Conservation (phyloP, 1,284 basidiomycete genomes). For the Cryptococcus sp. region DNA sequence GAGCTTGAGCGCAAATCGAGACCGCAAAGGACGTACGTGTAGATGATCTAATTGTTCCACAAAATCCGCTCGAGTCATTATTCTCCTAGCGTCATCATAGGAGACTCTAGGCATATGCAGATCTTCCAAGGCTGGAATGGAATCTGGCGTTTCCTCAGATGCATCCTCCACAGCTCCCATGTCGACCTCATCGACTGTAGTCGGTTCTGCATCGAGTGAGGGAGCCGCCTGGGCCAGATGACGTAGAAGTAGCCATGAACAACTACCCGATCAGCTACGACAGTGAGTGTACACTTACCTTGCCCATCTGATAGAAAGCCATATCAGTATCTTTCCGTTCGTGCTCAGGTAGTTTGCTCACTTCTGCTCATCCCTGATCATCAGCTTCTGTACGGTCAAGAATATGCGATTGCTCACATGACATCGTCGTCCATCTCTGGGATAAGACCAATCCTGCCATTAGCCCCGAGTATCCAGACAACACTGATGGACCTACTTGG, state of each 20-base stretch:
- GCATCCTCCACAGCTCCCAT: conserved; percentile 5
- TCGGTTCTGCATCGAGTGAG: conserved; percentile 1
- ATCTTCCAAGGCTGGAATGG: conserved; percentile 18
- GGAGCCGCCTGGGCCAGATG: conserved; percentile 29
- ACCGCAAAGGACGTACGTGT: conserved; percentile 32
- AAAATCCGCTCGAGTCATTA: conserved; percentile 80
- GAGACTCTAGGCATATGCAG: conserved; percentile 34
- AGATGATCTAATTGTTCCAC: conserved; percentile 55
- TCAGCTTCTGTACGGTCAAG: background rate
- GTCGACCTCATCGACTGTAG: background rate
- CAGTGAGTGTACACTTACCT: conserved; percentile 10
- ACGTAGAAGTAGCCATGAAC: conserved; percentile 37
- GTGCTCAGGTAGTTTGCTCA: too few relatives aligned
- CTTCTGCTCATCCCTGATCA: conserved; percentile 58
- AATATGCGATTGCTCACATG: conserved; percentile 53
- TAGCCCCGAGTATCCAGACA: conserved; percentile 7
- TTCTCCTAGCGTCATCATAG: conserved; percentile 51
- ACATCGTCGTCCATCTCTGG: conserved; percentile 80
- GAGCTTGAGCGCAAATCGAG: background rate
- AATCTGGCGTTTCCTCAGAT: conserved; percentile 1
- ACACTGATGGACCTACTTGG: conserved; percentile 48
- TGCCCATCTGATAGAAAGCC: conserved; percentile 17
- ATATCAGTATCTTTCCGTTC: background rate
- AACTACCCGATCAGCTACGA: conserved; percentile 8
- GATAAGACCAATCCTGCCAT: conserved; percentile 56